phyloP scores from a whole-genome alignment of 116 monocot genomes.

The Dioscorea cayenensis region DNA sequence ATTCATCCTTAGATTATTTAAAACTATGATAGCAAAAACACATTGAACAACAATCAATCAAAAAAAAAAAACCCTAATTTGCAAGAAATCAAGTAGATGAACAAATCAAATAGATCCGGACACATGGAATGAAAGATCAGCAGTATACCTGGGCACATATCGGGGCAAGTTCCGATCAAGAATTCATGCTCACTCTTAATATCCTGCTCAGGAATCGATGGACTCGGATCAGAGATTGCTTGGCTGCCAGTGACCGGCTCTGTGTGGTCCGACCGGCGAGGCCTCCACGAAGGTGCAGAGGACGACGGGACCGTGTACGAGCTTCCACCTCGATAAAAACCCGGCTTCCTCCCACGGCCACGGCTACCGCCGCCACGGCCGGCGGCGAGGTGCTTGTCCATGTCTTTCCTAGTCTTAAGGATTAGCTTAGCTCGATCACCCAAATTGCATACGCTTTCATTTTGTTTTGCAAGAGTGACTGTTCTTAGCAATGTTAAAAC shows the following conservation, averaged over 20 bases:
- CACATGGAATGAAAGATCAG: not conserved
- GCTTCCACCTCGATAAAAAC: no score
- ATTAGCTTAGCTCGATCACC: no score
- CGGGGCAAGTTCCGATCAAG: conserved; percentile 32
- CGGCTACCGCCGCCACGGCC: no score
- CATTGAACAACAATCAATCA: not conserved
- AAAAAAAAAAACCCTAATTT: no score
- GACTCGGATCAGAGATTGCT: not conserved
- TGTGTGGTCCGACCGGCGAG: not conserved
- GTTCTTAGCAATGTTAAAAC: no score
- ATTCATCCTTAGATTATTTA: not conserved
- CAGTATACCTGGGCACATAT: conserved; percentile 51
- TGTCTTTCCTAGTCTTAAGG: no score
- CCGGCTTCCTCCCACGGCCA: no score
- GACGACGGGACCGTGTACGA: not conserved
- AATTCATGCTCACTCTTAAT: no score
- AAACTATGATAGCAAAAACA: not conserved
- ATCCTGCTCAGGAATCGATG: not conserved
- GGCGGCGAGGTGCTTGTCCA: no score
- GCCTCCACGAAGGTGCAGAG: not conserved
- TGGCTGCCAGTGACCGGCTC: not conserved
- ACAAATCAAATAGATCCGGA: not conserved
- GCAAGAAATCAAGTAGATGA: not conserved
- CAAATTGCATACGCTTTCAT: no score
- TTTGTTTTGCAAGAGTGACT: no score